These are phyloP conservation scores for Sanghuangporus weigelae DNA, from an alignment of 1,284 basidiomycete species.

Conservation along the genomic window DNA sequence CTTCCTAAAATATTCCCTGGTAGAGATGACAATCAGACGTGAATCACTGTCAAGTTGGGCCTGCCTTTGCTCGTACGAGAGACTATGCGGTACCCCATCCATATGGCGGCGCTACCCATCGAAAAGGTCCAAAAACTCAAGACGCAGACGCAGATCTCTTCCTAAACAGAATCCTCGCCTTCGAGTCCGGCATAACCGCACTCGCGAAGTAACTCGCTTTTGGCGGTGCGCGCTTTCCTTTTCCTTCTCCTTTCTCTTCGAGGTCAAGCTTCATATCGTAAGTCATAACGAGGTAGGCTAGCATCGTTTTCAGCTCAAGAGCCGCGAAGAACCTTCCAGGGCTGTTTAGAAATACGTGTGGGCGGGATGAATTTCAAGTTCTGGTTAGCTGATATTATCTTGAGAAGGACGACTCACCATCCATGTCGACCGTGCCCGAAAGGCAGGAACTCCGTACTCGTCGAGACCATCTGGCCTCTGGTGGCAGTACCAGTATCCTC, in stretches of 20 bases:
- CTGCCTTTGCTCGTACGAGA: too few relatives aligned
- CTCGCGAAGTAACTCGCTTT: constrained; percentile 7
- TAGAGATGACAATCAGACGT: too few relatives aligned
- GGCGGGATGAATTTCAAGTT: too few relatives aligned
- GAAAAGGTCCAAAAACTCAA: too few relatives aligned
- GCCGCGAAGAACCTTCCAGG: constrained; percentile 45
- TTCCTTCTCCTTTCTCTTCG: too few relatives aligned
- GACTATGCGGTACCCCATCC: too few relatives aligned
- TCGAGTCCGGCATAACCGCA: constrained; percentile 17
- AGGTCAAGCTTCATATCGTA: constrained; percentile 44
- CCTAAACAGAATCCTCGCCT: constrained; percentile 19
- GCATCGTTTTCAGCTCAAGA: constrained; percentile 39
- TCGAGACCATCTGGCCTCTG: constrained; percentile 24
- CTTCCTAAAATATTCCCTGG: too few relatives aligned
- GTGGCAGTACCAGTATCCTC: too few relatives aligned
- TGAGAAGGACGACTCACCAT: constrained; percentile 27
- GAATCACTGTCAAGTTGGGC: too few relatives aligned
- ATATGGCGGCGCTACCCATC: too few relatives aligned
- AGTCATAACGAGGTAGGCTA: constrained; percentile 37
- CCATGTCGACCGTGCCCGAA: constrained; percentile 29
- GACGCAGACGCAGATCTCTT: too few relatives aligned
- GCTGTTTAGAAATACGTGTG: constrained; percentile 24
- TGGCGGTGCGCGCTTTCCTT: constrained; percentile 26
- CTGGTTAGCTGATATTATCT: too few relatives aligned
- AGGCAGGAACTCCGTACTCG: constrained; percentile 23